These are phyloP conservation scores for Pichia sp. DNA, from an alignment of 1,139 yeast genomes.

Conservation along the genomic window DNA sequence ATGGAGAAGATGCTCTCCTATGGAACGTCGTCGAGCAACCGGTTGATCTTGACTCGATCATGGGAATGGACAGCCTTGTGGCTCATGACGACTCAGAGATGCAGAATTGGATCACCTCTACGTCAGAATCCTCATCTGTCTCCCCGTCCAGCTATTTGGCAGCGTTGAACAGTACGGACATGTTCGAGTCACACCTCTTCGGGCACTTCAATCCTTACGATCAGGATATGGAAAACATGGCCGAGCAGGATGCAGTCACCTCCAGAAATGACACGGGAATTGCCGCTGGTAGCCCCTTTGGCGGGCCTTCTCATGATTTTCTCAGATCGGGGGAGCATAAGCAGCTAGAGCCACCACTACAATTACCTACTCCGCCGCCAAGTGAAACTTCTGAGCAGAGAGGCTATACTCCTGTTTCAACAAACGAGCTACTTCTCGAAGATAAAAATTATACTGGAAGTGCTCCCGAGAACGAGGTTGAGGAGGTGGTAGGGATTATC, in stretches of 20 bases:
- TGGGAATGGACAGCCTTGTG: neutral
- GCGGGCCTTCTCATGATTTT: neutral
- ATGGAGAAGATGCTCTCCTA: neutral
- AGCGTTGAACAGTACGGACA: neutral
- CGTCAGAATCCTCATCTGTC: neutral
- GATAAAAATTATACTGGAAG: neutral
- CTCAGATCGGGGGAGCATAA: neutral
- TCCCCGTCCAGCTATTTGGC: neutral
- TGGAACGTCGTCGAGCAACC: neutral
- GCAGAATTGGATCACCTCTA: neutral
- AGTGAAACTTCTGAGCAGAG: neutral
- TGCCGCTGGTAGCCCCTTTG: neutral
- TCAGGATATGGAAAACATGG: neutral
- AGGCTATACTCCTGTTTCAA: neutral
- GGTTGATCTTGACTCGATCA: neutral
- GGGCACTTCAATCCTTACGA: neutral
- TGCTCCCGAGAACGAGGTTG: neutral
- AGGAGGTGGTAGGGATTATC: neutral
- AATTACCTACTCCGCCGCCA: conserved; percentile 1
- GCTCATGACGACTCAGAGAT: neutral
- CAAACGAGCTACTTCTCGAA: neutral
- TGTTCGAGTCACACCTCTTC: neutral
- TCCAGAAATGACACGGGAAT: neutral
- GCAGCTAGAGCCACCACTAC: neutral
- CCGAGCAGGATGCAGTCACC: neutral